These are phyloP conservation scores for Penicillium turbatum DNA, from an alignment of 495 filamentous ascomycete species.

Conservation along the genomic window DNA sequence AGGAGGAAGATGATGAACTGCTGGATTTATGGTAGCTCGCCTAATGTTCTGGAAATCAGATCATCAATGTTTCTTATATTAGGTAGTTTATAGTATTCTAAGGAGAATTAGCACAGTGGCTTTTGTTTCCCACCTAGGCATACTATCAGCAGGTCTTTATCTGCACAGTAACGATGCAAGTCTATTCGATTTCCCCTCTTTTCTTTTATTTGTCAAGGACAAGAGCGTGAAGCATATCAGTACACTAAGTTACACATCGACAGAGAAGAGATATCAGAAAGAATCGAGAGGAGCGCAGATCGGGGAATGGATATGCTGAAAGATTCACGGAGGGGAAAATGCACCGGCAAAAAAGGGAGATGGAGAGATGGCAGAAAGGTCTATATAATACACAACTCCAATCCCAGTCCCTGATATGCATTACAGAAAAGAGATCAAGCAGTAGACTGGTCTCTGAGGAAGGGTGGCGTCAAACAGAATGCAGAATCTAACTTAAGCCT, in stretches of 20 bases:
- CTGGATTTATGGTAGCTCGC: too few species aligned
- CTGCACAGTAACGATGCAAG: slow-evolving; percentile 16
- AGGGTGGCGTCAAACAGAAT: slow-evolving; percentile 10
- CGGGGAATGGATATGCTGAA: slow-evolving; percentile 29
- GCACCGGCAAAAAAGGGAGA: slow-evolving; percentile 13
- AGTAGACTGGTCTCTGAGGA: slow-evolving; percentile 4
- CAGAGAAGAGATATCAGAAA: slow-evolving; percentile 9
- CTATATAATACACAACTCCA: slow-evolving; percentile 32
- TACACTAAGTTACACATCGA: slow-evolving; percentile 35
- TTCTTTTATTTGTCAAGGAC: slow-evolving; percentile 7
- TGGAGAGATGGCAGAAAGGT: slow-evolving; percentile 17
- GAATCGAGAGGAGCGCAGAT: slow-evolving; percentile 22
- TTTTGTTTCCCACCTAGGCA: too few species aligned
- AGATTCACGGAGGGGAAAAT: slow-evolving; percentile 23
- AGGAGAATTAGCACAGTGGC: too few species aligned
- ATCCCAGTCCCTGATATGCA: slow-evolving; percentile 15
- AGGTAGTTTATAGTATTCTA: too few species aligned
- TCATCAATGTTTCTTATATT: too few species aligned
- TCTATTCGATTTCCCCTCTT: slow-evolving; percentile 27
- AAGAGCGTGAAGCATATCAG: slow-evolving; percentile 25
- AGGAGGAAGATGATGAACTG: too few species aligned
- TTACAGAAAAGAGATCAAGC: slow-evolving; percentile 10
- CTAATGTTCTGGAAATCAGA: too few species aligned
- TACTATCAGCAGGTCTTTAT: too few species aligned
- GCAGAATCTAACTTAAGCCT: slow-evolving; percentile 28